Percentiles rank a stretch among this genome's conserved stretches.
phyloP scores from a whole-genome alignment of 1,139 yeast species.

The Pichia sp. region DNA sequence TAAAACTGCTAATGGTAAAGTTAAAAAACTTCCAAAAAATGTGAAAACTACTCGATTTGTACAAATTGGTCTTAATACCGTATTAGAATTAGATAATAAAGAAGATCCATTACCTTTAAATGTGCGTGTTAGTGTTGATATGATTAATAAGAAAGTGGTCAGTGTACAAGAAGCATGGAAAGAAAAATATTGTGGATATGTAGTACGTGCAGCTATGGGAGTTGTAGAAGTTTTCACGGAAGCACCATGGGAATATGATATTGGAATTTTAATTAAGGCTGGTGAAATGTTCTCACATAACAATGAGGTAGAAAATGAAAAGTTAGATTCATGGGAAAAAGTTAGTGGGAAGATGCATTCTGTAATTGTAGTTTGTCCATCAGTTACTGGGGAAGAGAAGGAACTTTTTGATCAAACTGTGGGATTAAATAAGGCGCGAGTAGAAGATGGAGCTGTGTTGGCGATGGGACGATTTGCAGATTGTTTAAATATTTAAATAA shows the following conservation, averaged over 20 bases:
- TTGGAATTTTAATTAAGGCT: constrained; percentile 58
- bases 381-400: too few relatives aligned
- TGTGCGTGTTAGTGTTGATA: constrained; percentile 76
- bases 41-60: constrained; percentile 62
- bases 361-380: too few relatives aligned
- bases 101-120: constrained; percentile 57
- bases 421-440: neutral
- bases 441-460: constrained; percentile 1
- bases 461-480: neutral
- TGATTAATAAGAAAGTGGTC: constrained; percentile 54
- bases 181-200: constrained; percentile 61
- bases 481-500: too few relatives aligned
- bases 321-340: too few relatives aligned
- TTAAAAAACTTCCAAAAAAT: constrained; percentile 41
- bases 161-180: constrained; percentile 73
- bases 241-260: constrained; percentile 61
- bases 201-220: constrained; percentile 57
- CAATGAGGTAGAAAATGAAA: too few relatives aligned
- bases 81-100: constrained; percentile 49
- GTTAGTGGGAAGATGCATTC: neutral
- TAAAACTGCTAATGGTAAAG: constrained; percentile 35
- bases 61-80: constrained; percentile 59
- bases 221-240: constrained; percentile 69
- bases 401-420: too few relatives aligned
- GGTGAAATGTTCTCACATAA: constrained; percentile 47